Percentiles rank a stretch among this genome's conserved stretches.
phyloP scores from a whole-genome alignment of 768 basidiomycete genomes.

The Melanogaster broomeanus region DNA sequence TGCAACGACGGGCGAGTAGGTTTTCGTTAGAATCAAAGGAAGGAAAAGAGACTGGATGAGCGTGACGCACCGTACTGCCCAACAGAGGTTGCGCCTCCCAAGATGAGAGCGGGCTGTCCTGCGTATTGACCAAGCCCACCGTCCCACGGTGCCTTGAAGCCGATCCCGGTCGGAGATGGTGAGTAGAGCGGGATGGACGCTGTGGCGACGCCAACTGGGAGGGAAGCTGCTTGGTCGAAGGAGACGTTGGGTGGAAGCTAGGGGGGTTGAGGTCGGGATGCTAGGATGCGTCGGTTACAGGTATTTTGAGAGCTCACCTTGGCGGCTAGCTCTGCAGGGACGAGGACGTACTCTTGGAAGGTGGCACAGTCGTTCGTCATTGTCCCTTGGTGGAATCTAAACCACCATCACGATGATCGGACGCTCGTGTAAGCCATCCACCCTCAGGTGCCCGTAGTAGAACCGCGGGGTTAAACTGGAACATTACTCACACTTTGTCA shows the following conservation, averaged over 20 bases:
- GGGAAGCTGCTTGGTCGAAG: conserved; percentile 39
- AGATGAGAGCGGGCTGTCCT: conserved; percentile 34
- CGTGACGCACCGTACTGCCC: conserved; percentile 37
- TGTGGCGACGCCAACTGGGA: conserved; percentile 35
- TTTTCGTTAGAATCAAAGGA: too few relatives aligned
- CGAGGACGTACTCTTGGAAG: conserved; percentile 24
- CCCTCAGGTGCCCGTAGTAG: not conserved
- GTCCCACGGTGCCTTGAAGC: conserved; percentile 34
- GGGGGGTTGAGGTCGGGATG: too few relatives aligned
- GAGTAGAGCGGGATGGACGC: conserved; percentile 36
- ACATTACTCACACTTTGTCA: conserved; percentile 33
- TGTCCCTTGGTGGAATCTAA: conserved; percentile 1
- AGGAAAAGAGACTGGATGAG: not conserved
- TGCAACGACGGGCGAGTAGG: too few relatives aligned
- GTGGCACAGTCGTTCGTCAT: conserved; percentile 4
- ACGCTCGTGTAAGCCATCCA: not conserved
- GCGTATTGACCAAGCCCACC: conserved; percentile 31
- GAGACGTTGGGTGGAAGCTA: conserved; percentile 37
- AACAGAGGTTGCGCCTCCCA: conserved; percentile 40
- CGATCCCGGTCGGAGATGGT: conserved; percentile 26
- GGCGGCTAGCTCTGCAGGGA: conserved; percentile 19
- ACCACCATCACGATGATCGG: not conserved
- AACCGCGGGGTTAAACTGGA: not conserved
- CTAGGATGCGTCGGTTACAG: too few relatives aligned
- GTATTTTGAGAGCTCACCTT: conserved; percentile 11